Evolutionary conservation across 192 early-diverging fungal species (phyloP), one percentile per base, ranked within the genome.

Genomic region (Paraglomus occultum): DNA sequence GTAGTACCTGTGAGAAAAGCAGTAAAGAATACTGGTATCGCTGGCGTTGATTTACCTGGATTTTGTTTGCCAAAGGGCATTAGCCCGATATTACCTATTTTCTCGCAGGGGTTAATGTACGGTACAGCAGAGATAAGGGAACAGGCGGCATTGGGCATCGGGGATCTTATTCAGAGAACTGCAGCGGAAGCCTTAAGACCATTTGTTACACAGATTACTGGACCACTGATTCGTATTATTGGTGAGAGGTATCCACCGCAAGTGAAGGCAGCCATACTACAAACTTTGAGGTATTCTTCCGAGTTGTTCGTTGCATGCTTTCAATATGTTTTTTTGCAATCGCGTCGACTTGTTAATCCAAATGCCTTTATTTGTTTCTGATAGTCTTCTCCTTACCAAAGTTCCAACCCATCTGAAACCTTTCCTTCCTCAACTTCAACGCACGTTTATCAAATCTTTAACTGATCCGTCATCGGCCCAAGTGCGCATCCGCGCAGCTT

Each of bases 361-460:
- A 40, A 51, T 44, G 31, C 14, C 8, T 64, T 63, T 76, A 58
- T 43, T 54, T n/a, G 22, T 44, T 67, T 38, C 31, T 49, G 43
- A 44, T 44, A 89, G 86, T 49, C 66, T 87, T 49, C 77, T 98
- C 7, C 81, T 99, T 61, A 74, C 74, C 38, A 95, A 94, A 75
- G 91, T 97, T 7, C 90, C 96, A 22, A 79, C 90, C 23, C 85
- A 92, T 71, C 83, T 98, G 65, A 96, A 95, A 57, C 94, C 96
- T 22, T 99, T 99, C 89, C 79, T 99, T 59, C 97, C 97, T 40
- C 97, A 99, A 83, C 88, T 98, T 46, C 95, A 98, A 80, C 90
- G 97, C 58, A 96, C 96, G 1, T 98, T 99, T 72, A 88, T 94
- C 64, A 96, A 97, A 73, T 90, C 87, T 1, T 77, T 97, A 23